Percentiles rank a stretch among this genome's conserved stretches.
These are phyloP conservation scores for Neurospora intermedia DNA, from an alignment of 495 filamentous ascomycete species.

Conservation along the genomic window DNA sequence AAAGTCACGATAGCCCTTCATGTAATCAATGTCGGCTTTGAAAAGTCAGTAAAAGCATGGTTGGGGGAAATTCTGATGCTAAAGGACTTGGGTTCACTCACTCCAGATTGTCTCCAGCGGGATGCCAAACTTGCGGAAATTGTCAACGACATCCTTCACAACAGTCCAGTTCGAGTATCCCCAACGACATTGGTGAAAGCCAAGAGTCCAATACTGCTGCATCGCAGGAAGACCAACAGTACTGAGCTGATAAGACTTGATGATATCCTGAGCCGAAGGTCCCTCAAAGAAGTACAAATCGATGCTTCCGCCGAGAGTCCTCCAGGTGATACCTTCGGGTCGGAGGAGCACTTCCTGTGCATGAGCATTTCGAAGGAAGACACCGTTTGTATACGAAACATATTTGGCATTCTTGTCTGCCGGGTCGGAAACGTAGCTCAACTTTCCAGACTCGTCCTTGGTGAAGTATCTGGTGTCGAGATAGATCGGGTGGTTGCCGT, in stretches of 20 bases:
- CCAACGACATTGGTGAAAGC: conserved; percentile 77
- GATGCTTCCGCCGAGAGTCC: conserved; percentile 65
- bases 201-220: conserved; percentile 85
- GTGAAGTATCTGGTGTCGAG: conserved; percentile 66
- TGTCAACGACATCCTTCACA: conserved; percentile 65
- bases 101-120: conserved; percentile 76
- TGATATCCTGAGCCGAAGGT: conserved; percentile 57
- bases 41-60: conserved; percentile 25
- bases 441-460: conserved; percentile 37
- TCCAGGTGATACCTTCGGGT: conserved; percentile 63
- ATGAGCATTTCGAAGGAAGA: conserved; percentile 71
- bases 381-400: conserved; percentile 63
- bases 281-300: conserved; percentile 80
- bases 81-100: conserved; percentile 5
- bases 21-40: conserved; percentile 77
- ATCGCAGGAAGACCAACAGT: conserved; percentile 63
- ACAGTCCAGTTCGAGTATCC: conserved; percentile 69
- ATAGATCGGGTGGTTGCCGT: conserved; percentile 76
- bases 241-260: conserved; percentile 57
- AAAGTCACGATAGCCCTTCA: conserved; percentile 58
- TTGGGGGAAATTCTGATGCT: conserved; percentile 21
- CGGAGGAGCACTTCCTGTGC: conserved; percentile 63
- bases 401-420: conserved; percentile 46
- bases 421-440: conserved; percentile 43
- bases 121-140: conserved; percentile 60